Percentiles rank a stretch among this genome's conserved stretches.
Conservation (phyloP, 2,329 filamentous ascomycete genomes). For the Cercospora berteroae region DNA sequence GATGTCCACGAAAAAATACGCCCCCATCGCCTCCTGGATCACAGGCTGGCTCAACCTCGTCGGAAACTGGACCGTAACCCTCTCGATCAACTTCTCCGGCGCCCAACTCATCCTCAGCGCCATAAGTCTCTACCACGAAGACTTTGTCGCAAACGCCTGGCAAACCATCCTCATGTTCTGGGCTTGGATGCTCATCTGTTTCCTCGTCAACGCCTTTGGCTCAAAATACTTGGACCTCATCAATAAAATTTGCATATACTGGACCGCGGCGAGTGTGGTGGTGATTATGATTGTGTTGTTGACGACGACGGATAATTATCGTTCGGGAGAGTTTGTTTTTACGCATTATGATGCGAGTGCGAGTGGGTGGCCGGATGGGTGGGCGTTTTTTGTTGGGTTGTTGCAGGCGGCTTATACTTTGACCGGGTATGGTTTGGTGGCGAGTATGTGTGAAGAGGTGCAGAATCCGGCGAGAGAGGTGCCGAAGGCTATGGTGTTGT, state of each 20-base stretch:
- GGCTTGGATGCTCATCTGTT: conserved; percentile 66
- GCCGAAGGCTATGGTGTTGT: conserved; percentile 68
- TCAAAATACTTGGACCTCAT: conserved; percentile 64
- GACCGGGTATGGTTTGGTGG: conserved; percentile 69
- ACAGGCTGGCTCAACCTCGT: conserved; percentile 71
- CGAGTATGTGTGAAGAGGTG: conserved; percentile 70
- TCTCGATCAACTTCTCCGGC: conserved; percentile 68
- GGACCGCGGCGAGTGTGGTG: conserved; percentile 64
- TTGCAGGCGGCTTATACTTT: conserved; percentile 63
- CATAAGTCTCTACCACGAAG: conserved; percentile 67
- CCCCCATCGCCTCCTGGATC: conserved; percentile 66
- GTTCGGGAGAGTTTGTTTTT: conserved; percentile 65
- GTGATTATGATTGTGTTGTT: conserved; percentile 68
- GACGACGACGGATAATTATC: conserved; percentile 57
- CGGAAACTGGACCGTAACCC: conserved; percentile 68
- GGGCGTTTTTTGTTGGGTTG: conserved; percentile 71
- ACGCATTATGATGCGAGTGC: conserved; percentile 64
- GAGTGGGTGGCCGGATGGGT: conserved; percentile 66
- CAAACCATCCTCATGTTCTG: conserved; percentile 71
- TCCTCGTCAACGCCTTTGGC: conserved; percentile 63
- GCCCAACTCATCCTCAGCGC: conserved; percentile 67
- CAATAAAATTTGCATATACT: conserved; percentile 71
- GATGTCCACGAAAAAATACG: conserved; percentile 62
- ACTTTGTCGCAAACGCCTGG: conserved; percentile 65
- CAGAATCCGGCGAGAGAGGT: conserved; percentile 67